Conservation (phyloP, 2,329 filamentous ascomycete genomes). For the Alternaria rosae region DNA sequence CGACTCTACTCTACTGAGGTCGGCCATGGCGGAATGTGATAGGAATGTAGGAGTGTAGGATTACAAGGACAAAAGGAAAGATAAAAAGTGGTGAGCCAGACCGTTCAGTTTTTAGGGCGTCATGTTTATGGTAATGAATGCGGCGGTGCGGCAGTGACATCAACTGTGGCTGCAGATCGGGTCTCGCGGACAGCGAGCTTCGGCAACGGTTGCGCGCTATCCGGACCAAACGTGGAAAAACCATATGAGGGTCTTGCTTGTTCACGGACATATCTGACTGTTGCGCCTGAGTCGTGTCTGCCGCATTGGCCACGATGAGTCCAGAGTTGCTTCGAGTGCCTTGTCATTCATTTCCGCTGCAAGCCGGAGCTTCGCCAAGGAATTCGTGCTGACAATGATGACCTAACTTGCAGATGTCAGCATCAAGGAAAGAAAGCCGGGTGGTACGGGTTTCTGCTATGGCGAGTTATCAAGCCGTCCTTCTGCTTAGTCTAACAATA, state of each 20-base stretch:
- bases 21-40: conserved; percentile 35
- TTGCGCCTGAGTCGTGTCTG: neutral
- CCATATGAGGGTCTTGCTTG: conserved; percentile 2
- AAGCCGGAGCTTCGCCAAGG: conserved; percentile 24
- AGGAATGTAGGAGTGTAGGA: neutral
- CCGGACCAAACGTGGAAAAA: conserved; percentile 27
- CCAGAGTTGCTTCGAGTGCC: conserved; percentile 5
- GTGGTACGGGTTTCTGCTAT: neutral
- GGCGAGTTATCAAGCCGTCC: neutral
- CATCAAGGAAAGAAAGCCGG: neutral
- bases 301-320: conserved; percentile 18
- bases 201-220: conserved; percentile 14
- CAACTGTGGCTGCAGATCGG: conserved; percentile 27
- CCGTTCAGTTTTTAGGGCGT: conserved; percentile 28
- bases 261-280: conserved; percentile 9
- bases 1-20: conserved; percentile 49
- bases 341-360: conserved; percentile 21
- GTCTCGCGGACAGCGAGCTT: conserved; percentile 23
- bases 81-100: conserved; percentile 19
- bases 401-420: neutral
- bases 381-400: conserved; percentile 3
- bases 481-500: neutral
- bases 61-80: conserved; percentile 5
- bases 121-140: conserved; percentile 29
- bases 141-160: conserved; percentile 40